Base-by-base conservation (phyloP, 2,329 filamentous ascomycete genomes). In the Truncatella angustata region DNA sequence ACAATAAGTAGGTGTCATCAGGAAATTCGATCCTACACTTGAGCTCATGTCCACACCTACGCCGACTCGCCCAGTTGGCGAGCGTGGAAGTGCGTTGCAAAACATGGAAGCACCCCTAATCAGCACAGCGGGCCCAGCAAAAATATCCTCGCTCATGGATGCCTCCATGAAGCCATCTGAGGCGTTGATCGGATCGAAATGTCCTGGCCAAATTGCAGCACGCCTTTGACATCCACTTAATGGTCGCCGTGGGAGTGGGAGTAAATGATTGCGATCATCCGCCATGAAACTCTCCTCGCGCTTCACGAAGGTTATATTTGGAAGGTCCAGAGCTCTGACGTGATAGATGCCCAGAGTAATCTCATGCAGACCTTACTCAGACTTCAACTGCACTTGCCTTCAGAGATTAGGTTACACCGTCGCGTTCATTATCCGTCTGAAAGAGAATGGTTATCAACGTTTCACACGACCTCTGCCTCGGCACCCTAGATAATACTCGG, bases 171-270 rank as follows among this genome's bases (percentile, higher is more conserved):
- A 75, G 1, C 69, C 69, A 34, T 69, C 64, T 0, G 73, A 71
- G 0, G 64, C 71, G 11, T 71, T 56, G 40, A 70, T 64, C 1
- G 54, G 54, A 59, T 54, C 11, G 11, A 14, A 35, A 55, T 49
- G 11, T 50, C 60, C 18, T n/a, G 55, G 23, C 18, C 56, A 40
- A 54, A 37, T 16, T 53, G 48, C 20, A 62, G 24, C 28, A 63
- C 52, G 16, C 59, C 66, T 30, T 51, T 49, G 2, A 58, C 63
- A 28, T 70, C 72, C 14, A 66, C 60, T 26, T 64, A 73, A 53
- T 74, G 71, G 50, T 73, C 72, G 11, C 45, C 64, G 55, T 74
- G 71, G 3, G 63, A 71, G 51, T 75, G 72, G 5, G 71, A 66
- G 56, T 73, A 74, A n/a, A 74, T 64, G 40, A 74, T 54, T 3